Percentiles rank a stretch among this genome's conserved stretches.
These are phyloP conservation scores for Hanseniaspora jakobsenii DNA, from an alignment of 805 yeast species.

Conservation along the genomic window DNA sequence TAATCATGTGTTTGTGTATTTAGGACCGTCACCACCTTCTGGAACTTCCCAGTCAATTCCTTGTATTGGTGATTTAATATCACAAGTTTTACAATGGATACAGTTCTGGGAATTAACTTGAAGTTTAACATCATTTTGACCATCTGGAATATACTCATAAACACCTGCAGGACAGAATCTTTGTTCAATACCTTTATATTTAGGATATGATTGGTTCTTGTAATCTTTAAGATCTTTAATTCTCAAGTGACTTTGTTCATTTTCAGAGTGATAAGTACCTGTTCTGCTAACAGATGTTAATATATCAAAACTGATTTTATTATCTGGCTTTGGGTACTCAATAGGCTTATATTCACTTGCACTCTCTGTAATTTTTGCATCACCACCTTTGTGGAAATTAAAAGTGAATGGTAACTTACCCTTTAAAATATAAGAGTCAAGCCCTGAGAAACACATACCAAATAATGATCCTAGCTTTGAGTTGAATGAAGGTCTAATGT, in stretches of 20 bases:
- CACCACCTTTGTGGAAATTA: constrained; percentile 46
- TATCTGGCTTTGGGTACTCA: constrained; percentile 92
- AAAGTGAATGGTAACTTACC: constrained; percentile 89
- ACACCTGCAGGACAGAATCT: constrained; percentile 98
- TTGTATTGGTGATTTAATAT: constrained; percentile 89
- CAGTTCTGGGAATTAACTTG: constrained; percentile 95
- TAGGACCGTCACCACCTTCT: constrained; percentile 98
- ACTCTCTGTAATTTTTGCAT: constrained; percentile 54
- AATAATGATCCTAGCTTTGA: constrained; percentile 63
- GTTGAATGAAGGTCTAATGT: constrained; percentile 84
- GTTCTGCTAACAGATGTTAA: constrained; percentile 92
- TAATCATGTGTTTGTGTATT: constrained; percentile 67
- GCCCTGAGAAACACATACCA: constrained; percentile 74
- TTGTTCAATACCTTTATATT: constrained; percentile 75
- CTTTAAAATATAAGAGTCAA: constrained; percentile 62
- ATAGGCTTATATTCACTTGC: constrained; percentile 61
- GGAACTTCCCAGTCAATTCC: constrained; percentile 96
- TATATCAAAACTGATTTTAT: constrained; percentile 79
- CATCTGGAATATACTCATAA: constrained; percentile 75
- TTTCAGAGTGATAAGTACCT: constrained; percentile 91
- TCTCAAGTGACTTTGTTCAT: constrained; percentile 80
- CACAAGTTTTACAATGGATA: constrained; percentile 97
- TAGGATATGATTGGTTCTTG: constrained; percentile 56
- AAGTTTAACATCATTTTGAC: constrained; percentile 58
- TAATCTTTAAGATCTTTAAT: constrained; percentile 57